Evolutionary conservation across 805 yeast species (phyloP), one percentile per base, ranked within the genome.

Genomic region (Zygoascus biomembranicola): DNA sequence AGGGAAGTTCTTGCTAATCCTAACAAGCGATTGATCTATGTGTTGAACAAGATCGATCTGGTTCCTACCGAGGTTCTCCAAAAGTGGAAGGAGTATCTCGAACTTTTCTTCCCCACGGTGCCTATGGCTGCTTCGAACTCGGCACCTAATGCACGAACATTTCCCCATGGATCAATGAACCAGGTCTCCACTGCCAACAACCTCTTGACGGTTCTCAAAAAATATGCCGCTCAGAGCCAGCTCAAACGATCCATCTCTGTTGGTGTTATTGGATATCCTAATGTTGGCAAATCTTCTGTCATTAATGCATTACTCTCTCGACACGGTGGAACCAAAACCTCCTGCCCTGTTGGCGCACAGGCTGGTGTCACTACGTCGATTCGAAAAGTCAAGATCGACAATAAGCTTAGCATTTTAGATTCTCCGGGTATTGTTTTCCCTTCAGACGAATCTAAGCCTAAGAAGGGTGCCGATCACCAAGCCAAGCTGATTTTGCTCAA

Each of bases 351-450:
- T 32, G 99, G 99, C 50, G 95, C 95, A 66, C 94, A 87, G 72
- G 97, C 99, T 2, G 99, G 99, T 67, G 94, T 94, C 47, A 92
- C 99, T 32, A 90, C 97, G 0, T 75, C 92, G 2, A 73, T 94
- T 68, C 81, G 97, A 72, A 95, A 90, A 69, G 90, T 92, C 55
- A 94, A 92, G 72, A 78, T 92, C 56, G 99, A 92, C 69, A 85
- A 83, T 66, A 90, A 90, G 69, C 78, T 92, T 62, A 88, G 86
- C 69, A 77, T 92, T 59, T 76, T 92, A 65, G 99, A 92, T 70
- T 88, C 97, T 52, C 99, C 99, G 51, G 99, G 99, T 66, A 94
- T 92, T 57, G 97, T 94, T 43, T 92, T 94, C 81, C 98, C 98
- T 50, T 60, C 67, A 5, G 67, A 69, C 47, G 85, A 80, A 59